Conservation (phyloP, 106 monocot genomes). For the Amphibolis antarctica region DNA sequence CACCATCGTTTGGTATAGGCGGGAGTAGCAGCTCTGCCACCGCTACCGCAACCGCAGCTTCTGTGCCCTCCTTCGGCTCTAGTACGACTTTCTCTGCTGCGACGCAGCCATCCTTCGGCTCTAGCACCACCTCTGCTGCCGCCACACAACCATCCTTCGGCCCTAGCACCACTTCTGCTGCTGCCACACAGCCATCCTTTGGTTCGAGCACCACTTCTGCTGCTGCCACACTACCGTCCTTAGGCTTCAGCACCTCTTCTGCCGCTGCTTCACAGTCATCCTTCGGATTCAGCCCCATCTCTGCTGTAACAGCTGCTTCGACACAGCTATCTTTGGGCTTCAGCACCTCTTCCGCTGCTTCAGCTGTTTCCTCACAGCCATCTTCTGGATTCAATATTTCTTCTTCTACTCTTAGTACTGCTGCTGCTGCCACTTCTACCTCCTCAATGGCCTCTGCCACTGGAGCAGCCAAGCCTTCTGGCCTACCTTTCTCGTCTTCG, state of each 20-base stretch:
- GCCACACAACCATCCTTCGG: not conserved
- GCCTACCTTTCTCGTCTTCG: not conserved
- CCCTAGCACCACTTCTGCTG: not conserved
- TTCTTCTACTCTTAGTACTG: too few relatives aligned
- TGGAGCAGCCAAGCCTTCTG: not conserved
- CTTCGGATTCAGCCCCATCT: not conserved
- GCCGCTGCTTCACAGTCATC: not conserved
- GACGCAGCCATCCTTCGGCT: not conserved
- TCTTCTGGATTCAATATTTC: conserved; percentile 1
- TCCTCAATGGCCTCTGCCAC: not conserved
- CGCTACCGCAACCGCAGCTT: conserved; percentile 1
- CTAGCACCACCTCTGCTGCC: not conserved
- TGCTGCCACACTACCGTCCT: conserved; percentile 11
- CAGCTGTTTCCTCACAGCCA: not conserved
- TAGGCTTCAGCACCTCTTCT: conserved; percentile 11
- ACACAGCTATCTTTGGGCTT: conserved; percentile 3
- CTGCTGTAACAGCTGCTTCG: not conserved
- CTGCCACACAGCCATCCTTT: not conserved
- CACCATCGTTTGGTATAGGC: not conserved
- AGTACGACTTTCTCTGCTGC: not conserved
- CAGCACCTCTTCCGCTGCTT: not conserved
- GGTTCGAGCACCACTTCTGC: conserved; percentile 17
- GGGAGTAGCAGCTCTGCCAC: not conserved
- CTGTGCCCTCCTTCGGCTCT: conserved; percentile 1
- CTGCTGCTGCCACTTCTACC: conserved; percentile 1